phyloP scores from a whole-genome alignment of 352 stramenopile genomes.

The Lagenidium giganteum region DNA sequence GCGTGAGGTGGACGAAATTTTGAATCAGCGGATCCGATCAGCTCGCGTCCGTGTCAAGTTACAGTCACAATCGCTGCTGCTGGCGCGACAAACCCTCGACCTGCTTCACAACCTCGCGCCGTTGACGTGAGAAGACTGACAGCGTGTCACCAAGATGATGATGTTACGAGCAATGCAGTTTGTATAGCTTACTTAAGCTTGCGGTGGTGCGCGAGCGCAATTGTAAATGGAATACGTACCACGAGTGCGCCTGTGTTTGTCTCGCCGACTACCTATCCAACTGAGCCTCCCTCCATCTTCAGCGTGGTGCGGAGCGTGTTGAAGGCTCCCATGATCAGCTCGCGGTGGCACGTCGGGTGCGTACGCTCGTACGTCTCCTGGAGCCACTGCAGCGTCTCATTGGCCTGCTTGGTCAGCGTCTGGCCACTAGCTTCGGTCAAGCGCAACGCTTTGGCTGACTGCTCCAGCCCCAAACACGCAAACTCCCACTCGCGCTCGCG shows the following conservation, averaged over 20 bases:
- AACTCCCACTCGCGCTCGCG: slow-evolving; percentile 29
- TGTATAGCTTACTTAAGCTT: no score
- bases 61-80: slow-evolving; percentile 50
- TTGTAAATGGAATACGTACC: no score
- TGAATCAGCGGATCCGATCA: slow-evolving; percentile 43
- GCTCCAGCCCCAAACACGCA: no score
- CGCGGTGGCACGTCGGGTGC: slow-evolving; percentile 31
- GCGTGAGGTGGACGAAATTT: slow-evolving; percentile 31
- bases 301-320: slow-evolving; percentile 5
- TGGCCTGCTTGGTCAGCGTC: slow-evolving; percentile 27
- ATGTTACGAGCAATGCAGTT: no score
- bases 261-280: no score
- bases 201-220: no score
- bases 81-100: slow-evolving; percentile 52
- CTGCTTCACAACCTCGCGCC: slow-evolving; percentile 71
- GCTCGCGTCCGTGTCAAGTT: slow-evolving; percentile 66
- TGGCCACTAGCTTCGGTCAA: no score
- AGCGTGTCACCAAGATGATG: no score
- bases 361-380: slow-evolving; percentile 24
- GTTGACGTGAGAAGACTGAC: no score
- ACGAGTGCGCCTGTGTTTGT: no score
- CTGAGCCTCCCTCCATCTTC: no score
- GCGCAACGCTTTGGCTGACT: no score
- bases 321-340: slow-evolving; percentile 23
- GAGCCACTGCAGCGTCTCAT: slow-evolving; percentile 32